A percentile compares a stretch with the other conserved stretches of the same genome.
Evolutionary conservation across 345 rosid genomes (phyloP).

Genomic region (Salix viminalis): DNA sequence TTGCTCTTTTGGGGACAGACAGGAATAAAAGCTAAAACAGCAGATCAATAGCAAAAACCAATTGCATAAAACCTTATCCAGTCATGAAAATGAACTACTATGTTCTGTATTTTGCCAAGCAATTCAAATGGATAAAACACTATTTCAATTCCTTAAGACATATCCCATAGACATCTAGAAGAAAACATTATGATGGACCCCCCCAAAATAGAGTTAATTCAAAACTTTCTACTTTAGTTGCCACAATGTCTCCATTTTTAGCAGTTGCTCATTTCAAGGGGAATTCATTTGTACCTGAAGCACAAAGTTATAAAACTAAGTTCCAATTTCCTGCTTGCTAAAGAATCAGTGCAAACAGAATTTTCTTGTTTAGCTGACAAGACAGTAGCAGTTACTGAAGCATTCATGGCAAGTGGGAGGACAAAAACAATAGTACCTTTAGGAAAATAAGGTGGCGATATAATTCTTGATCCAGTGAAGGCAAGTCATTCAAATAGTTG

Average conservation of each 20-base stretch:
- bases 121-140: neutral
- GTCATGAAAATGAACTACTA: neutral
- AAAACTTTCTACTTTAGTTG: neutral
- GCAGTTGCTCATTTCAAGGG: neutral
- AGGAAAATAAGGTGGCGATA: conserved; percentile 95
- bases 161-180: neutral
- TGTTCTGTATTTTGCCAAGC: neutral
- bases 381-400: neutral
- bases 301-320: neutral
- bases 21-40: neutral
- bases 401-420: neutral
- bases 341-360: neutral
- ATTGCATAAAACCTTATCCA: neutral
- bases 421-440: conserved; percentile 52
- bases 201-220: neutral
- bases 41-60: neutral
- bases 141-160: neutral
- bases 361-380: neutral
- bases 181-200: neutral
- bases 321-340: neutral
- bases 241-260: neutral
- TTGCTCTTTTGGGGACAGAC: neutral
- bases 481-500: conserved; percentile 93
- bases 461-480: conserved; percentile 91
- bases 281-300: neutral